Conservation (phyloP, 2,329 filamentous ascomycete genomes). For the Fusarium ramigenum region DNA sequence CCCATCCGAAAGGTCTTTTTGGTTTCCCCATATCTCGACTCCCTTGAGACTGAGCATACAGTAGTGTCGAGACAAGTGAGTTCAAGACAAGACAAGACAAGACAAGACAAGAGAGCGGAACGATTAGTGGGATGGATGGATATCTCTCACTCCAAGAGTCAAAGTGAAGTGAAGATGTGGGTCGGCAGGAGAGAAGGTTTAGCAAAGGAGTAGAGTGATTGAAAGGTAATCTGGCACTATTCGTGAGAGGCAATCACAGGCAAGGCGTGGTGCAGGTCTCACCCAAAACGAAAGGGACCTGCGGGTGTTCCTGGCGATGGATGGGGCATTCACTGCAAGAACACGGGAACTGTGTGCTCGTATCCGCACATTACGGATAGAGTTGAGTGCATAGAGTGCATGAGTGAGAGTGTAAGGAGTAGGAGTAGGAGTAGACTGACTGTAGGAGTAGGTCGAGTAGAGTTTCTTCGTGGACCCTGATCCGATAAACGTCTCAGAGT, state of each 20-base stretch:
- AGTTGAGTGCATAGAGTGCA: neutral
- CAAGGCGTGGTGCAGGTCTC: slow-evolving; percentile 35
- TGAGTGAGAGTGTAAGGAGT: neutral
- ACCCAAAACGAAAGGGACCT: slow-evolving; percentile 24
- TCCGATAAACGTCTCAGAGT: slow-evolving; percentile 20
- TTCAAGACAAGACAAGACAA: neutral
- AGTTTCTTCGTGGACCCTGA: slow-evolving; percentile 12
- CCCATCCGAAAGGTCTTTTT: slow-evolving; percentile 18
- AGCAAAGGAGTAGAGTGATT: neutral
- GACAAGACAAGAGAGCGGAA: slow-evolving; percentile 1
- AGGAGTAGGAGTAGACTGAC: neutral
- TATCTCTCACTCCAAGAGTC: neutral
- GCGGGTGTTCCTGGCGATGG: slow-evolving; percentile 32
- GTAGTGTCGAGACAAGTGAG: neutral
- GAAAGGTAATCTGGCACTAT: slow-evolving; percentile 18
- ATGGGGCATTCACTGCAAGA: neutral
- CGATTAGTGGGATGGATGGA: neutral
- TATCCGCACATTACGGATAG: neutral
- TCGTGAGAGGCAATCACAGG: slow-evolving; percentile 26
- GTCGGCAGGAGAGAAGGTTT: neutral
- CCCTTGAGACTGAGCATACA: slow-evolving; percentile 12
- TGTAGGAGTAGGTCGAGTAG: neutral
- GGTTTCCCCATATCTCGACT: slow-evolving; percentile 19
- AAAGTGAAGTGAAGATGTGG: slow-evolving; percentile 41
- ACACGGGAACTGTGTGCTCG: neutral